Conservation (phyloP, 2,329 filamentous ascomycete species). For the Hypoxylon sp. region DNA sequence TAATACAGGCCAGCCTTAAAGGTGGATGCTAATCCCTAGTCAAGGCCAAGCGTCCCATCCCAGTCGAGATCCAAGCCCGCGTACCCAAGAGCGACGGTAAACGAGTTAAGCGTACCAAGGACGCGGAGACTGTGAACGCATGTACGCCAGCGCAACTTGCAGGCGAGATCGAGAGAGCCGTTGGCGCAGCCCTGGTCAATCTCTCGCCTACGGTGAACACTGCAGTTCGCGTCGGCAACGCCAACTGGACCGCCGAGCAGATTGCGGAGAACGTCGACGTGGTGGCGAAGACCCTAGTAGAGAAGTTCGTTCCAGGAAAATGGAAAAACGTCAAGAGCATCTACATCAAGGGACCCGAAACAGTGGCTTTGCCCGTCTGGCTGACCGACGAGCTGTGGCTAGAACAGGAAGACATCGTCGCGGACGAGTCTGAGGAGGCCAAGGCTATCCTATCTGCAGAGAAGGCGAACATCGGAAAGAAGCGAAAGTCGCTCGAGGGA, state of each 20-base stretch:
- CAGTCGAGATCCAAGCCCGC: constrained; percentile 74
- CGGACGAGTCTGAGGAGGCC: constrained; percentile 58
- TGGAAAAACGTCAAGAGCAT: constrained; percentile 87
- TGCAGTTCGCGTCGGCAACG: constrained; percentile 79
- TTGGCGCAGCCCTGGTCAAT: constrained; percentile 81
- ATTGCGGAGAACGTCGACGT: constrained; percentile 82
- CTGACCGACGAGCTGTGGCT: constrained; percentile 91
- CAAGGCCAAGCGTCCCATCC: constrained; percentile 89
- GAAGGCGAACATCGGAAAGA: constrained; percentile 71
- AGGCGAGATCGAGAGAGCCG: constrained; percentile 80
- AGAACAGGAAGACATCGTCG: constrained; percentile 77
- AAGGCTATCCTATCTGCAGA: constrained; percentile 54
- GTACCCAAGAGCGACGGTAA: constrained; percentile 68
- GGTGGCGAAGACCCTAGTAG: constrained; percentile 73
- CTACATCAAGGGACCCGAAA: constrained; percentile 90
- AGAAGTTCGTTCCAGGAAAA: constrained; percentile 83
- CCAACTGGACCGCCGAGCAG: constrained; percentile 77
- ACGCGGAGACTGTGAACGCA: constrained; percentile 49
- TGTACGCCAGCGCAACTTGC: constrained; percentile 73
- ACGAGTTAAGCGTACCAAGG: constrained; percentile 65
- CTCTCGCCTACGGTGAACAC: constrained; percentile 82
- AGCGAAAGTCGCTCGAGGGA: constrained; percentile 61
- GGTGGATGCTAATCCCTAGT: too few relatives aligned
- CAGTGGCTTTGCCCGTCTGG: constrained; percentile 92
- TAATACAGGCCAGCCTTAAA: too few relatives aligned